These are phyloP conservation scores for Lachnellula arida DNA, from an alignment of 2,329 filamentous ascomycete species.

Conservation along the genomic window DNA sequence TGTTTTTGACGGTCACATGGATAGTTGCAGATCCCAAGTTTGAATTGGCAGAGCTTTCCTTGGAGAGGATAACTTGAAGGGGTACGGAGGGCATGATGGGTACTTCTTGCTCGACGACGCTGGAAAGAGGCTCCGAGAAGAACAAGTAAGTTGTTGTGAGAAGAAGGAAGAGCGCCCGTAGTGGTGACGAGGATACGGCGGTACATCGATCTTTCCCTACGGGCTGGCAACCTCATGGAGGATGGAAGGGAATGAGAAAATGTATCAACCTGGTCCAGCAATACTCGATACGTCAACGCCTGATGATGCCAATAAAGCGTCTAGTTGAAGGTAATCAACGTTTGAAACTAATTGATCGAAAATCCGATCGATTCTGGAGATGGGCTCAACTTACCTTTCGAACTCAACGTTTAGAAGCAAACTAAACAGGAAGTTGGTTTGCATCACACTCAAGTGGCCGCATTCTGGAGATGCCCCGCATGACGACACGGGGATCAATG, in stretches of 20 bases:
- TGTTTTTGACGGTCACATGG: slow-evolving; percentile 28
- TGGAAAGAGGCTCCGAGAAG: not conserved
- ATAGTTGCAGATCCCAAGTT: slow-evolving; percentile 2
- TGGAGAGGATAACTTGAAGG: slow-evolving; percentile 6
- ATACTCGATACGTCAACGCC: not conserved
- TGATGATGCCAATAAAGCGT: not conserved
- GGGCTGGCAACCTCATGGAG: not conserved
- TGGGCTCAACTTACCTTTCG: not conserved
- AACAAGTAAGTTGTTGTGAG: slow-evolving; percentile 1
- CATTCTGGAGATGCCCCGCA: not conserved
- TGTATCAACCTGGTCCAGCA: not conserved
- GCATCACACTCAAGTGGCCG: too few relatives aligned
- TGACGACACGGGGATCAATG: not conserved
- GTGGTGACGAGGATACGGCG: not conserved
- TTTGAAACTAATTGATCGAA: not conserved
- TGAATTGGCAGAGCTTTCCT: not conserved
- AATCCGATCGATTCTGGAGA: not conserved
- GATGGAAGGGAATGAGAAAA: not conserved
- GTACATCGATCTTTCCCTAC: not conserved
- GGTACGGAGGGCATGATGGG: not conserved
- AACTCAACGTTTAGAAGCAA: not conserved
- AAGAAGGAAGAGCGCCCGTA: not conserved
- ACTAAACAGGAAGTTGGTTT: not conserved
- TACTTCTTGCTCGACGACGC: not conserved
- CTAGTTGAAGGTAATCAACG: not conserved